Base-by-base conservation (phyloP, 1,139 yeast species). In the Ogataea hybrid region DNA sequence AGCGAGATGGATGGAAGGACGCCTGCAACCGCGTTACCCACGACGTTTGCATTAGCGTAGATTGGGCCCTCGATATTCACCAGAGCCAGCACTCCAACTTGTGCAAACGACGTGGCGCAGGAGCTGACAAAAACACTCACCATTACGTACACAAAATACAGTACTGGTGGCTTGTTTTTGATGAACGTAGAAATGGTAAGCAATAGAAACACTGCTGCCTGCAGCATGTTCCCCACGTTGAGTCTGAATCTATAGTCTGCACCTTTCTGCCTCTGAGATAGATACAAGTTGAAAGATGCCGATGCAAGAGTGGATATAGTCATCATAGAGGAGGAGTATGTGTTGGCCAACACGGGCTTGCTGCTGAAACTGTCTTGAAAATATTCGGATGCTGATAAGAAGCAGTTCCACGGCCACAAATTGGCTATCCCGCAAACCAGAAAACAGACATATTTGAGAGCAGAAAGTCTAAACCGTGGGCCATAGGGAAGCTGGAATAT, bases 391-490 rank as follows among this genome's bases (percentile, higher is more conserved):
- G 97, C 96, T 1, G 95, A 81, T 8, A 92, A 67, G 53, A 89
- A 83, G 52, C 95, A 81, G 68, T 92, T 92, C 97, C 97, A 92
- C 0, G 98, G 97, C 97, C 97, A 92, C 31, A 92, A 70, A 28
- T 85, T 67, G 0, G 92, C 83, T 6, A 84, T 68, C 0, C 96
- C 97, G 9, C 86, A 72, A n/a, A 77, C 54, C 23, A 81, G 60
- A 56, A 83, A 87, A 0, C 94, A 77, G 15, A 73, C 35, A 57
- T 86, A 87, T 41, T 74, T 74, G 18, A 81, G 59, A 41, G 65
- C 69, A 1, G 73, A 62, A 14, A 74, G 43, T 11, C 37, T 52
- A 31, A 58, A 32, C 1, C 49, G 34, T n/a, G 40, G 42, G 7
- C 35, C 27, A 3, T 43, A 14, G 3, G 55, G 54, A 6, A 50